Percentiles rank a stretch among this genome's conserved stretches.
Evolutionary conservation across 2,329 filamentous ascomycete species (phyloP).

Genomic region (Chaetomium sp.): DNA sequence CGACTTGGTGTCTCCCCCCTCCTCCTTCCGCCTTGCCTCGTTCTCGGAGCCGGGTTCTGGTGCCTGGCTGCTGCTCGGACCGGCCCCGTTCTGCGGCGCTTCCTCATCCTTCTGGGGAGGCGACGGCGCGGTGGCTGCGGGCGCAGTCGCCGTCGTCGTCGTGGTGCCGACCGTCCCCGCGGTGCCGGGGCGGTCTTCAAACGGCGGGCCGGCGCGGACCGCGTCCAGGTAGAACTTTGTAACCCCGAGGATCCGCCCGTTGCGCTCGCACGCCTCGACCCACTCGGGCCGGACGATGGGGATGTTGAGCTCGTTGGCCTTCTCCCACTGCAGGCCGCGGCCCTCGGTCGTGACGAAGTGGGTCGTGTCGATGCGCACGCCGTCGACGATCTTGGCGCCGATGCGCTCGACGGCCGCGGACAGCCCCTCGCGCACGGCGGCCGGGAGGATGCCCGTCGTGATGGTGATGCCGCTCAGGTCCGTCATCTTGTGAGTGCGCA

Average conservation of each 20-base stretch:
- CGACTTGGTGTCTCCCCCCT: constrained; percentile 35
- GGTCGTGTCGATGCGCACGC: constrained; percentile 93
- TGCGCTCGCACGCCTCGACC: constrained; percentile 94
- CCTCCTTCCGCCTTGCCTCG: constrained; percentile 37
- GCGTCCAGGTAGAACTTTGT: constrained; percentile 96
- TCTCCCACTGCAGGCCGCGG: constrained; percentile 87
- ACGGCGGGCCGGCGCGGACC: constrained; percentile 40
- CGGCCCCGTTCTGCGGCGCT: constrained; percentile 8
- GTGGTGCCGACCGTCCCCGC: constrained; percentile 18
- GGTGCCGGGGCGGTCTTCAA: constrained; percentile 30
- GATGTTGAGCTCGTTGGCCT: constrained; percentile 96
- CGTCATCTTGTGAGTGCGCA: constrained; percentile 98
- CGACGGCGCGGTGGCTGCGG: constrained; percentile 24
- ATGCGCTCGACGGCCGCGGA: constrained; percentile 79
- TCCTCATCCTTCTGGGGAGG: constrained; percentile 42
- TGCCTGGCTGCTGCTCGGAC: constrained; percentile 1
- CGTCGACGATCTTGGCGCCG: constrained; percentile 87
- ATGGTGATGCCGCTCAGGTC: constrained; percentile 94
- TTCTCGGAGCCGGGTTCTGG: constrained; percentile 30
- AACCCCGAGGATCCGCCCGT: constrained; percentile 89
- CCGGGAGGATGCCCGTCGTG: constrained; percentile 82
- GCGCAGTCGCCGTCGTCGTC: neutral
- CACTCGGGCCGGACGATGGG: constrained; percentile 96
- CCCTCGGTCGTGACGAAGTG: constrained; percentile 98
- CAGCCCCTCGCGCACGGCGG: constrained; percentile 71